phyloP scores from a whole-genome alignment of 176 grass and related monocot genomes.

The Aegilops umbellulata region DNA sequence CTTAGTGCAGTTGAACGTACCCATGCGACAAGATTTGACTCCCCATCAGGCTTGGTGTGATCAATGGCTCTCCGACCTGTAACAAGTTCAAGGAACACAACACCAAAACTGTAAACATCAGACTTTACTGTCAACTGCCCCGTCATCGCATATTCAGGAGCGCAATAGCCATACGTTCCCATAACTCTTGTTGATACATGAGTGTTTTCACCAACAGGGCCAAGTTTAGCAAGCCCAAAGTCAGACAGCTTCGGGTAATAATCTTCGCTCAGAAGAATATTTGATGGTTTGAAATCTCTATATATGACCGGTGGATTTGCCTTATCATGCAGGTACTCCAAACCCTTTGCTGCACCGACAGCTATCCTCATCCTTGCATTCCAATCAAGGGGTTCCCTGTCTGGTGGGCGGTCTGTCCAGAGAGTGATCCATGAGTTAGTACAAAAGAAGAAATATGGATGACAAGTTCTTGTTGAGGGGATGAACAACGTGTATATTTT shows the following conservation, averaged over 20 bases:
- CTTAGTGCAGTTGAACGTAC: constrained; percentile 39
- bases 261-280: constrained; percentile 86
- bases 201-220: constrained; percentile 95
- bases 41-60: constrained; percentile 55
- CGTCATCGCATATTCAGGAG: constrained; percentile 99
- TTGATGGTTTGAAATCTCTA: constrained; percentile 97
- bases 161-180: constrained; percentile 99
- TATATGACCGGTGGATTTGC: constrained; percentile 96
- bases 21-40: constrained; percentile 95
- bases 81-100: constrained; percentile 97
- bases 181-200: constrained; percentile 97
- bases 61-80: constrained; percentile 94
- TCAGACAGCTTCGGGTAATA: constrained; percentile 92
- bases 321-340: constrained; percentile 95
- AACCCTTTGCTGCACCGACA: constrained; percentile 83
- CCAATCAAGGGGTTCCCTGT: constrained; percentile 87
- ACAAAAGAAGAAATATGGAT: constrained; percentile 22
- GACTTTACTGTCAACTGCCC: constrained; percentile 95
- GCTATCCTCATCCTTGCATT: constrained; percentile 96
- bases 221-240: constrained; percentile 99
- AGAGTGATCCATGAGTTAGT: constrained; percentile 18
- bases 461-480: background rate
- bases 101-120: constrained; percentile 99
- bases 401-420: constrained; percentile 59
- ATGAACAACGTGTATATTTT: too few species aligned